A percentile compares a stretch with the other conserved stretches of the same genome.
phyloP scores from a whole-genome alignment of 179 eudicot genomes.

The Spinacia oleracea region DNA sequence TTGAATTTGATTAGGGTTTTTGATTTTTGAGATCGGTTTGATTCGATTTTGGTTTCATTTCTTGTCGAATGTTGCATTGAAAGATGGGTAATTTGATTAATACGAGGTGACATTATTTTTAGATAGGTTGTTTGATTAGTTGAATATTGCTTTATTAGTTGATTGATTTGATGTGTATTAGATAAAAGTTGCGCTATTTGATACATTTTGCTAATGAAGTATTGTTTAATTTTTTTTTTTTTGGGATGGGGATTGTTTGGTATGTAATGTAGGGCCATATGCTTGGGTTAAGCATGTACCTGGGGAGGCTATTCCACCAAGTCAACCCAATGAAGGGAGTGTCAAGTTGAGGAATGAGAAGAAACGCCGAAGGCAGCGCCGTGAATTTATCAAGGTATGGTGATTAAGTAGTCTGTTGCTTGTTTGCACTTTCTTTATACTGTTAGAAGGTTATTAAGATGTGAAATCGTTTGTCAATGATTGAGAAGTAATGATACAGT shows the following conservation, averaged over 20 bases:
- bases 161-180: neutral
- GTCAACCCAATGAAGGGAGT: slow-evolving; percentile 89
- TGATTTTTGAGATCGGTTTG: neutral
- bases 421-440: neutral
- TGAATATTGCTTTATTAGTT: neutral
- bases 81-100: neutral
- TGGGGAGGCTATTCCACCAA: slow-evolving; percentile 67
- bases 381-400: slow-evolving; percentile 71
- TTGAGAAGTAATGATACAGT: neutral
- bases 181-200: neutral
- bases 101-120: neutral
- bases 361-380: slow-evolving; percentile 65
- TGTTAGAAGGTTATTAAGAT: neutral
- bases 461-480: neutral
- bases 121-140: neutral
- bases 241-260: slow-evolving; percentile 15
- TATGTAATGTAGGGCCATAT: slow-evolving; percentile 72
- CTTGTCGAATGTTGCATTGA: neutral
- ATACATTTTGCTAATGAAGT: neutral
- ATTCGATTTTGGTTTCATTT: neutral
- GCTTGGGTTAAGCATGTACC: slow-evolving; percentile 86
- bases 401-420: neutral
- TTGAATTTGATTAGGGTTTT: neutral
- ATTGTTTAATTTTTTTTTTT: neutral
- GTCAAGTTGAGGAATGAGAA: slow-evolving; percentile 82